Evolutionary conservation across 2,329 filamentous ascomycete genomes (phyloP).

Genomic region (Fusarium solani-melongenae): DNA sequence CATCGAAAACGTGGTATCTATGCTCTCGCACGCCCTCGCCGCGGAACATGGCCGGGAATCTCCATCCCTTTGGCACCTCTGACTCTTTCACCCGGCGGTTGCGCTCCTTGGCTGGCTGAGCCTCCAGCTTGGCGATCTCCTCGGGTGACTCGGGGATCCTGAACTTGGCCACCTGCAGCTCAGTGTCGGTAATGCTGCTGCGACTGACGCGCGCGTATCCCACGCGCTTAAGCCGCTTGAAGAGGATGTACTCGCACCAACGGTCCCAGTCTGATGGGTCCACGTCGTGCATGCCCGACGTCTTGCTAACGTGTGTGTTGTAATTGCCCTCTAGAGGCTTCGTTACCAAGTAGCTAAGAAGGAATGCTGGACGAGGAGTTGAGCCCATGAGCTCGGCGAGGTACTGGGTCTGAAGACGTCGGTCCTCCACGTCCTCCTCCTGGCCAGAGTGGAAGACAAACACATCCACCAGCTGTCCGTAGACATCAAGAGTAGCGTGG

Average conservation of each 20-base stretch:
- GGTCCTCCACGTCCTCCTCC: conserved; percentile 94
- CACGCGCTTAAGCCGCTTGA: conserved; percentile 85
- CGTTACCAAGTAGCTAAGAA: conserved; percentile 93
- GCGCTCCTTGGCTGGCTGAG: conserved; percentile 63
- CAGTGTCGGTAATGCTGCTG: conserved; percentile 94
- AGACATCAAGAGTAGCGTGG: conserved; percentile 94
- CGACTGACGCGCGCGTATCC: conserved; percentile 92
- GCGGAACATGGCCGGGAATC: conserved; percentile 87
- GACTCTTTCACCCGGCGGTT: conserved; percentile 72
- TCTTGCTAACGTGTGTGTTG: conserved; percentile 89
- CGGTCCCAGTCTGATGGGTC: conserved; percentile 93
- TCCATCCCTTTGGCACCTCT: conserved; percentile 78
- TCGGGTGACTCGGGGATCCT: conserved; percentile 76
- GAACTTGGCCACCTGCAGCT: conserved; percentile 97
- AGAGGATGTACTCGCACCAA: conserved; percentile 99
- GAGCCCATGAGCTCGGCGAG: conserved; percentile 88
- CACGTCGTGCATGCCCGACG: conserved; percentile 94
- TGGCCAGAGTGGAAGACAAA: conserved; percentile 99
- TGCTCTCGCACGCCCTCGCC: conserved; percentile 90
- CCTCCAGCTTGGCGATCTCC: conserved; percentile 59
- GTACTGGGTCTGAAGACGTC: conserved; percentile 87
- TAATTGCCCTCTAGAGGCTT: conserved; percentile 94
- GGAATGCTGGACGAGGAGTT: conserved; percentile 80
- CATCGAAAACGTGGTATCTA: conserved; percentile 93
- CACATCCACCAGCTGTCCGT: conserved; percentile 89